Base-by-base conservation (phyloP, 495 filamentous ascomycete genomes). In the Penicillium odoratum region DNA sequence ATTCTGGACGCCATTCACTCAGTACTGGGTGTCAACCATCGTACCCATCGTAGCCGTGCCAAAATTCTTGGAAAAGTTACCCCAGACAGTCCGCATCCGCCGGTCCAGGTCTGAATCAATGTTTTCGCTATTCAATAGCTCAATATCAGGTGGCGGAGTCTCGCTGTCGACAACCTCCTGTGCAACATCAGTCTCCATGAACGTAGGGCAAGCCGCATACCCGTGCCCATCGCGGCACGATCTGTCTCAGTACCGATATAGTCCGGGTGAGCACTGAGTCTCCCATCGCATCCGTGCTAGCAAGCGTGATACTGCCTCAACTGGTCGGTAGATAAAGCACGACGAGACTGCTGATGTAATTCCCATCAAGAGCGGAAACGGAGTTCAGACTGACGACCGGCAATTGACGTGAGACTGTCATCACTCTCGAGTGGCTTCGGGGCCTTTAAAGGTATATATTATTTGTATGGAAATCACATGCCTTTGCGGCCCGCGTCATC, bases 1-100 rank as follows among this genome's bases (percentile, higher is more conserved):
- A 16, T 62, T 59, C 6, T 68, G 36, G 10, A 75, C 59, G 1
- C 72, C 69, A 15, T 62, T 67, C 5, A 75, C 69, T 21, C 55
- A 60, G 5, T 71, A 62, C 28, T 72, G 52, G 5, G 59, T 56
- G 51, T 75, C 69, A 15, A 75, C 66, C 13, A 75, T 69, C 11
- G 45, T 57, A 3, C 71, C 71, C 73, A 76, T 74, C 0, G 70
- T 57, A 21, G 48, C 45, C 1, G 62, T 64, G 13, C 62, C 62
- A 1, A 34, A 7, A 34, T 34, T 34, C 5, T 53, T 34, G 51
- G 16, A 34, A 15, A 53, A 46, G 18, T 16, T 21, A 28, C 13
- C 28, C 5, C 51, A 8, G 2, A 44, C 34, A 30, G 29, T 53
- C 33, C 28, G 13, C 34, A 53, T 28, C 28, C 34, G 21, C 10